phyloP scores from a whole-genome alignment of 108 stramenopile species.

The Skeletonema potamos region DNA sequence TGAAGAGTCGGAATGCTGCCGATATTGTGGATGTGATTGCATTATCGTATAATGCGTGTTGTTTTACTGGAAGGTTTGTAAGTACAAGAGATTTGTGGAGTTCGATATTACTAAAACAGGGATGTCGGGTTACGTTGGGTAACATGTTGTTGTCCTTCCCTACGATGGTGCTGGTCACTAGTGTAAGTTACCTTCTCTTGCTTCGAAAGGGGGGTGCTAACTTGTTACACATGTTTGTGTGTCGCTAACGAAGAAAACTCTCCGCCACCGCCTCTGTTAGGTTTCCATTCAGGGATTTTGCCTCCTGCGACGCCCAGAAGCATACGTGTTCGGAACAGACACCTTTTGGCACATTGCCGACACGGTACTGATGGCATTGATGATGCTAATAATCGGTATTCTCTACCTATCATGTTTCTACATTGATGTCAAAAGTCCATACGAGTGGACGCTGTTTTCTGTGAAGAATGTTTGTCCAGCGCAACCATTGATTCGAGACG shows the following conservation, averaged over 20 bases:
- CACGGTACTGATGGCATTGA: conserved; percentile 10
- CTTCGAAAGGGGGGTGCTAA: not conserved
- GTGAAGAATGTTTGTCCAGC: conserved; percentile 6
- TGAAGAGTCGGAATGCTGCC: not conserved
- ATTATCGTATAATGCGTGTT: not conserved
- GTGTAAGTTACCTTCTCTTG: not conserved
- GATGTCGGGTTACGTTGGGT: not conserved
- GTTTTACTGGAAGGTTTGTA: not conserved
- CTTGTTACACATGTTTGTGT: not conserved
- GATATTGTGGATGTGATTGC: not conserved
- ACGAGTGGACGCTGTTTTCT: conserved; percentile 27
- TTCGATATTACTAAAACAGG: not conserved
- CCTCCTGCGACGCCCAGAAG: not conserved
- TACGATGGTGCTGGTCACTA: not conserved
- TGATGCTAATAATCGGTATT: conserved; percentile 23
- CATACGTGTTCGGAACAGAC: not conserved
- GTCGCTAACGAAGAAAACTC: not conserved
- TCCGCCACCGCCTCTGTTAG: not conserved
- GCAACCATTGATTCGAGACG: conserved; percentile 23
- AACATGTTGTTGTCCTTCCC: not conserved
- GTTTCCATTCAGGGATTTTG: conserved; percentile 5
- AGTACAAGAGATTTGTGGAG: not conserved
- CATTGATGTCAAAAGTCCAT: conserved; percentile 14
- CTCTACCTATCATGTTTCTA: conserved; percentile 29
- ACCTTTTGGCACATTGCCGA: conserved; percentile 6